Evolutionary conservation across 1,139 yeast species (phyloP).

Genomic region (Citeromyces hawaiiensis): DNA sequence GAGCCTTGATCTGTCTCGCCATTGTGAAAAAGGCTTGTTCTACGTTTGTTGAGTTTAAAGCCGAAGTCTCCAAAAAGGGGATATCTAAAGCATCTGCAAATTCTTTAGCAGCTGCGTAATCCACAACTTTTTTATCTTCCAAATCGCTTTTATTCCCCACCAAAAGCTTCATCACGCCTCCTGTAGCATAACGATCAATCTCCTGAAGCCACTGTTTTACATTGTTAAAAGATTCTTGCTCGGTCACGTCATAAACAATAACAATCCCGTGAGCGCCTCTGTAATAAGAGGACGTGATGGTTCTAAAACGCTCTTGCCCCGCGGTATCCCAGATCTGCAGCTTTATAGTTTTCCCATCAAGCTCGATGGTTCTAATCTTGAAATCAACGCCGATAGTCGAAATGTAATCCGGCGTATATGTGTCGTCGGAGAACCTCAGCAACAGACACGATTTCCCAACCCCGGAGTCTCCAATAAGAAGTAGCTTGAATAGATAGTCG

Average conservation of each 20-base stretch:
- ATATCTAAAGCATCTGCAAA: conserved; percentile 94
- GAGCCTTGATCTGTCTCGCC: conserved; percentile 98
- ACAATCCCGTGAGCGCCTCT: conserved; percentile 98
- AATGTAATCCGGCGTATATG: conserved; percentile 93
- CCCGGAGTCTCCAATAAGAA: conserved; percentile 95
- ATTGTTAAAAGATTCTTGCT: conserved; percentile 93
- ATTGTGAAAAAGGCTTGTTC: conserved; percentile 97
- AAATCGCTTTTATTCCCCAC: conserved; percentile 97
- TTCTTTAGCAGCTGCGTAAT: conserved; percentile 93
- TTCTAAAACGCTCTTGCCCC: conserved; percentile 96
- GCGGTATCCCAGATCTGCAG: conserved; percentile 99
- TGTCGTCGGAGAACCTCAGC: conserved; percentile 93
- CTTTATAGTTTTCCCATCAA: conserved; percentile 95
- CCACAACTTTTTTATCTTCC: conserved; percentile 89
- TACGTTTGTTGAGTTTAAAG: conserved; percentile 88
- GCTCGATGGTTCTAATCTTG: conserved; percentile 91
- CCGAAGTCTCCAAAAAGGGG: conserved; percentile 94
- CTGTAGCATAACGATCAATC: conserved; percentile 95
- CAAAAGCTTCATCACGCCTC: conserved; percentile 89
- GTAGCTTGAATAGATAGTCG: conserved; percentile 91
- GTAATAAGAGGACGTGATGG: conserved; percentile 94
- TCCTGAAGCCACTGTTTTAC: conserved; percentile 99
- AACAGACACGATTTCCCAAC: conserved; percentile 95
- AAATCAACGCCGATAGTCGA: conserved; percentile 98
- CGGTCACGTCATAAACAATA: conserved; percentile 96